Percentiles rank a stretch among this genome's conserved stretches.
Conservation (phyloP, 768 basidiomycete genomes). For the Mycena chlorophos region DNA sequence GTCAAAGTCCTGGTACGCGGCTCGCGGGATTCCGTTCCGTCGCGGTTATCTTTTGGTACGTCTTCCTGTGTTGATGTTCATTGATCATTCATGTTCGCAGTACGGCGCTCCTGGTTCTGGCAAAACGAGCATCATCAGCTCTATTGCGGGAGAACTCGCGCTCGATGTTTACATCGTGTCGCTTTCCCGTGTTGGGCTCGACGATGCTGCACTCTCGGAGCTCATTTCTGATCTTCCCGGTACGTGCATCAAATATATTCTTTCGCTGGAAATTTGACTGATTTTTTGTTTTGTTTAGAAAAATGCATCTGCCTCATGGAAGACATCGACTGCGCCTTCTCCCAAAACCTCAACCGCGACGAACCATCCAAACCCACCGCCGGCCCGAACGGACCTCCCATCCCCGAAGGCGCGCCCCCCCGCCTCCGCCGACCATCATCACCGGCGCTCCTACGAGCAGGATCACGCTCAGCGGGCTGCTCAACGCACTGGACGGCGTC, state of each 20-base stretch:
- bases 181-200: constrained; percentile 60
- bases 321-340: constrained; percentile 81
- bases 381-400: constrained; percentile 1
- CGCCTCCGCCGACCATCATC: constrained; percentile 19
- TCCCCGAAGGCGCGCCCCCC: constrained; percentile 18
- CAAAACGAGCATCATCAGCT: constrained; percentile 77
- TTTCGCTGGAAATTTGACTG: not conserved
- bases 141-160: constrained; percentile 74
- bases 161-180: constrained; percentile 75
- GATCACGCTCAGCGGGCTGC: constrained; percentile 69
- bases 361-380: constrained; percentile 16
- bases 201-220: constrained; percentile 58
- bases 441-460: not conserved
- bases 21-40: constrained; percentile 79
- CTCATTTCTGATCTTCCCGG: constrained; percentile 65
- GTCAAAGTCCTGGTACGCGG: constrained; percentile 71
- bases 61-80: not conserved
- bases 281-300: constrained; percentile 28
- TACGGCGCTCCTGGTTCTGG: constrained; percentile 78
- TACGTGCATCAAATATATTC: constrained; percentile 21
- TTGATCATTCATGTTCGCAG: constrained; percentile 30
- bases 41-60: constrained; percentile 68
- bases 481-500: constrained; percentile 80
- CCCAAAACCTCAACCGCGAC: constrained; percentile 44
- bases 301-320: constrained; percentile 79